Evolutionary conservation across 305 asterid species (phyloP).

Genomic region (Plantago lanceolata): DNA sequence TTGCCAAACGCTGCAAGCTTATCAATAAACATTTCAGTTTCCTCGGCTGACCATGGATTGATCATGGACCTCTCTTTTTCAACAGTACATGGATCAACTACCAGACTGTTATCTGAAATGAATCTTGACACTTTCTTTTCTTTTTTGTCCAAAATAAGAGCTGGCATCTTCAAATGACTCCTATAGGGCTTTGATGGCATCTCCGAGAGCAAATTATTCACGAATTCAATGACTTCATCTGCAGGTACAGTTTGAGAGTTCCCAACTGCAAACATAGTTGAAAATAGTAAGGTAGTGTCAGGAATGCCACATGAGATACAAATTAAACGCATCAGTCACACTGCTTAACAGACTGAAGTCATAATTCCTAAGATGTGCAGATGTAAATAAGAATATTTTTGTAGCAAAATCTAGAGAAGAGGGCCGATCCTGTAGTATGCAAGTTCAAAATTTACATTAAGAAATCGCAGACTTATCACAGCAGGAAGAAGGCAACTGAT

Average conservation of each 20-base stretch:
- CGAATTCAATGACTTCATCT: constrained; percentile 49
- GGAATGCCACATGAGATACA: constrained; percentile 10
- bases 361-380: not conserved
- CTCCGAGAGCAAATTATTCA: constrained; percentile 54
- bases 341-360: not conserved
- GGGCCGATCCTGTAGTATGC: not conserved
- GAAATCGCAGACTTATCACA: not conserved
- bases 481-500: not conserved
- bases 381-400: not conserved
- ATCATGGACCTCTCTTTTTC: constrained; percentile 72
- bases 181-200: constrained; percentile 58
- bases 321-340: not conserved
- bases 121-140: constrained; percentile 56
- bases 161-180: constrained; percentile 75
- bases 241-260: constrained; percentile 45
- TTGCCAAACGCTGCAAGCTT: constrained; percentile 70
- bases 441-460: not conserved
- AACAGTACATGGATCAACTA: constrained; percentile 76
- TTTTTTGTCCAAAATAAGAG: constrained; percentile 72
- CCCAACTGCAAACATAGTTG: constrained; percentile 55
- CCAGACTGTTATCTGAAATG: constrained; percentile 68
- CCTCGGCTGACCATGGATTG: constrained; percentile 77
- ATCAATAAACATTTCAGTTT: constrained; percentile 73
- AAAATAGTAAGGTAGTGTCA: constrained; percentile 19
- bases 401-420: not conserved